Base-by-base conservation (phyloP, 345 rosid species). In the Ailanthus altissimus region DNA sequence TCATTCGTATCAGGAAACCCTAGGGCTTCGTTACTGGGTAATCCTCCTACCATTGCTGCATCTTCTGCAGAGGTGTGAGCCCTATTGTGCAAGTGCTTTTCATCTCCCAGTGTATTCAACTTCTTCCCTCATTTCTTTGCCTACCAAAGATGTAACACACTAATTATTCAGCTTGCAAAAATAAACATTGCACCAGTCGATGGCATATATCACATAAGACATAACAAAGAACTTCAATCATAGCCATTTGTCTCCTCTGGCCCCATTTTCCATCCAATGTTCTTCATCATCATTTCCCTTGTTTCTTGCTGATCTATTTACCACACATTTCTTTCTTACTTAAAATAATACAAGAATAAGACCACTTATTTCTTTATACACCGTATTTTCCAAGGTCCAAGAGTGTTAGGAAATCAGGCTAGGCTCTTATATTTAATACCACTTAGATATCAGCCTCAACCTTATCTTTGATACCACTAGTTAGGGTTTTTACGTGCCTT, bases 1-100 rank as follows among this genome's bases (percentile, higher is more conserved):
- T 3, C 49, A 74, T 74, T 74, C 45, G 74, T 77, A 67, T 76
- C 77, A 3, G 16, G 46, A 38, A 73, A 81, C 38, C 77, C 81
- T 50, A 69, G 45, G 1, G 62, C 62, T 68, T 57, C 73, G 58
- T 69, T 61, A 42, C 18, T 40, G 26, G 78, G 63, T 54, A 53
- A 54, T 2, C 47, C 70, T 57, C 23, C 67, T 15, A 75, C 61
- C 50, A 74, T 67, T 47, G 38, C 38, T 32, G 38, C 38, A 32
- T 32, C 38, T 32, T 32, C 38, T 32, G 38, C 38, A 32, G 3
- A 32, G 38, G 38, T 32, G 38, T 32, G 38, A 32, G 38, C 38
- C 38, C 38, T 32, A 3, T 32, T 3, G 38, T 32, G 38, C 38
- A 32, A 32, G 38, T 32, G 38, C 3, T 32, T 45, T 47, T 3